Base-by-base conservation (phyloP, 1,284 basidiomycete species). In the Heterobasidion occidentale region DNA sequence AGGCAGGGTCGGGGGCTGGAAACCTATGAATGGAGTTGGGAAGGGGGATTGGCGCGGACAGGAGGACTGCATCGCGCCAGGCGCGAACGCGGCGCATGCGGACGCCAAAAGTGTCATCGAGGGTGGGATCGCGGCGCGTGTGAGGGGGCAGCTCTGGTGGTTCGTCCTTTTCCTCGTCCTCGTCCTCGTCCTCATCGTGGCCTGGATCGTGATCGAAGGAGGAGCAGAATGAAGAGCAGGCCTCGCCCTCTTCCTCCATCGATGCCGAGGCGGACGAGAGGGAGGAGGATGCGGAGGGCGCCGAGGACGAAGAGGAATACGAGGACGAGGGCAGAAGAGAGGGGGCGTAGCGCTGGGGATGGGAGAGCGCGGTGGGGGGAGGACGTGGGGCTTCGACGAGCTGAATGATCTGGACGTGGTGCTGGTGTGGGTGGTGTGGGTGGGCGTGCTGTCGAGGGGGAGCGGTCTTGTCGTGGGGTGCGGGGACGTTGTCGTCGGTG, bases 331-430 rank as follows among this genome's bases (percentile, higher is more conserved):
- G 60, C 42, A 58, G 63, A 57, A 58, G 65, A 58, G 63, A 60
- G 60, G 66, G 61, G 38, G 63, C 27, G 53, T 75, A 72, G 47
- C 74, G 66, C 44, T 27, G 27, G 27, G 38, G 38, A 42, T 77
- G 73, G 47, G 68, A 27, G 27, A 27, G 27, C 27, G 27, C 69
- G 55, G 72, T 74, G 34, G 74, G 77, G 9, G 82, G 78, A 0
- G 85, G 84, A 1, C 83, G 74, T 0, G 82, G 67, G 5, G 78
- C 82, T 66, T 89, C 86, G 52, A 81, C 80, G 70, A 89, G 86
- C 70, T 88, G 78, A 57, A 88, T 89, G 72, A 88, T 81, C 70
- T 84, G 80, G 34, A 83, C 69, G 17, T 79, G 70, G 66, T 77
- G 75, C 1, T 75, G 79, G 58, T 68, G 70, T 77, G 79, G 65